Conservation (phyloP, 179 eudicot species). For the Silene coronaria region DNA sequence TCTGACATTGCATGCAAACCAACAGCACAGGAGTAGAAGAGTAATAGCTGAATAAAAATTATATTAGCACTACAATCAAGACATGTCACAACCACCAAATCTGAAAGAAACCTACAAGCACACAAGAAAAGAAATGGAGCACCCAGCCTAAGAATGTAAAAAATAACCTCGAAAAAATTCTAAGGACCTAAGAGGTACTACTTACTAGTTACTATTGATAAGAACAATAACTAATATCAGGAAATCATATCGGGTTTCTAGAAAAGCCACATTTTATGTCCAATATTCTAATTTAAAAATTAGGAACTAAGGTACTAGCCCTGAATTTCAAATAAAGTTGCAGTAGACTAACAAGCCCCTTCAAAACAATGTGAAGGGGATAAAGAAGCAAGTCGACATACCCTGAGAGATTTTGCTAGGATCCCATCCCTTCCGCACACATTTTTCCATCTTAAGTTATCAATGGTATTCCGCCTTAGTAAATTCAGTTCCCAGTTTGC, state of each 20-base stretch:
- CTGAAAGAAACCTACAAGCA: not conserved
- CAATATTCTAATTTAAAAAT: not conserved
- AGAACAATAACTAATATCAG: not conserved
- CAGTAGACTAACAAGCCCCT: not conserved
- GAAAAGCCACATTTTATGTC: not conserved
- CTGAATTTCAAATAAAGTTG: not conserved
- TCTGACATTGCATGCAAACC: too few relatives aligned
- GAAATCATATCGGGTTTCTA: not conserved
- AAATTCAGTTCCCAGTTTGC: slow-evolving; percentile 90
- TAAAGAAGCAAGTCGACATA: slow-evolving; percentile 20
- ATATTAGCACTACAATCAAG: not conserved
- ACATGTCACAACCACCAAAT: not conserved
- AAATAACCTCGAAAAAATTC: too few relatives aligned
- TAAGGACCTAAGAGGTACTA: not conserved
- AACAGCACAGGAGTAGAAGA: not conserved
- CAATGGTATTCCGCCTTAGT: slow-evolving; percentile 54
- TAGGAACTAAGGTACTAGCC: not conserved
- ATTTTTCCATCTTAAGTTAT: slow-evolving; percentile 77
- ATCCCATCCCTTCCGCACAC: slow-evolving; percentile 90
- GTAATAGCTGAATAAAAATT: not conserved
- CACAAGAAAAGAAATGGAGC: not conserved
- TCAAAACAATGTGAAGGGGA: not conserved
- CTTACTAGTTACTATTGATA: not conserved
- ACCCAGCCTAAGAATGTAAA: too few relatives aligned
- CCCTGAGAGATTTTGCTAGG: slow-evolving; percentile 78